A percentile compares a stretch with the other conserved stretches of the same genome.
Conservation (phyloP, 805 yeast species). For the Zygotorulaspora chibaensis region DNA sequence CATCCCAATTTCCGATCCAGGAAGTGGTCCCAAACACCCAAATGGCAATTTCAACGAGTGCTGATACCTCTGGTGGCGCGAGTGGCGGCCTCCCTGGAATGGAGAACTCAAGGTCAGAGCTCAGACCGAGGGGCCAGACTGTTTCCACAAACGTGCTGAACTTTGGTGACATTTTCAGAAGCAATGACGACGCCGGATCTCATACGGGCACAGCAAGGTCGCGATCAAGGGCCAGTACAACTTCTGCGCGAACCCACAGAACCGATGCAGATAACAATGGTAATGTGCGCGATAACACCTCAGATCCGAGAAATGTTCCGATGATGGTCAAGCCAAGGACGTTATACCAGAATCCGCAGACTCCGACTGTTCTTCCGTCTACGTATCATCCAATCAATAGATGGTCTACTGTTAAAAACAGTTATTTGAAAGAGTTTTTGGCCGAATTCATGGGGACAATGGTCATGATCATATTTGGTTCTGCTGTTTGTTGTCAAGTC, state of each 20-base stretch:
- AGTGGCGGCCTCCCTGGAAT: slow-evolving; percentile 10
- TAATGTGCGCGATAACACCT: slow-evolving; percentile 2
- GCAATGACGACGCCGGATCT: slow-evolving; percentile 9
- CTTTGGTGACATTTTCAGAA: slow-evolving; percentile 15
- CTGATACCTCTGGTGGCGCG: slow-evolving; percentile 11
- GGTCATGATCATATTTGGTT: slow-evolving; percentile 44
- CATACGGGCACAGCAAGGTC: slow-evolving; percentile 3
- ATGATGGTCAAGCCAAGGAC: slow-evolving; percentile 37
- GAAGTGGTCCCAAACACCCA: slow-evolving; percentile 34
- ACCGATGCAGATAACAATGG: slow-evolving; percentile 6
- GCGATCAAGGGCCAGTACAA: slow-evolving; percentile 1
- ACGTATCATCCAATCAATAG: slow-evolving; percentile 36
- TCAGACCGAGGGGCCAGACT: slow-evolving; percentile 19
- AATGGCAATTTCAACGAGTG: slow-evolving; percentile 19
- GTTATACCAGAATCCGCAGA: slow-evolving; percentile 37
- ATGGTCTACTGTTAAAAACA: slow-evolving; percentile 36
- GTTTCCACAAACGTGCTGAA: slow-evolving; percentile 24
- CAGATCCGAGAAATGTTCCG: slow-evolving; percentile 21
- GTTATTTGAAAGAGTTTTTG: slow-evolving; percentile 41
- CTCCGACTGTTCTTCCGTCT: slow-evolving; percentile 37
- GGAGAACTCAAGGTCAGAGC: slow-evolving; percentile 7
- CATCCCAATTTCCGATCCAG: slow-evolving; percentile 24
- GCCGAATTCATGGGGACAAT: slow-evolving; percentile 53
- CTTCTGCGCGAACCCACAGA: slow-evolving; percentile 7
- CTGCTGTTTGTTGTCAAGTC: slow-evolving; percentile 46